Conservation (phyloP, 2,329 filamentous ascomycete genomes). For the Colletotrichum shisoi region DNA sequence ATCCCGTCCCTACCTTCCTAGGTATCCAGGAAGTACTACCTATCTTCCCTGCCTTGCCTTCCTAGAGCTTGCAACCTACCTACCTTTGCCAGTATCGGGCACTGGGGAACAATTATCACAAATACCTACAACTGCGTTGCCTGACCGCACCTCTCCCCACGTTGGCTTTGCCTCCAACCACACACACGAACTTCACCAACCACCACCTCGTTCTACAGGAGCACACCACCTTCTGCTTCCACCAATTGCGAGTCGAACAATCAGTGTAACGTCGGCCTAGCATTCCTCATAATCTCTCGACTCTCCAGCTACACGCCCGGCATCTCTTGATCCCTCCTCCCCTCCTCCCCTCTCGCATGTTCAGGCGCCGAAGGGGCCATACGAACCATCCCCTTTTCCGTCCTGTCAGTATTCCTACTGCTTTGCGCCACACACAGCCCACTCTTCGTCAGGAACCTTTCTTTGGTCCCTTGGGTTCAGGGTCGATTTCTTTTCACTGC, state of each 20-base stretch:
- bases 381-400: neutral
- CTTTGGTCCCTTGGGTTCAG: neutral
- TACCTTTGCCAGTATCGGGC: constrained; percentile 6
- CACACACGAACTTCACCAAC: constrained; percentile 2
- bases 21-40: neutral
- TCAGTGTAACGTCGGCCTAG: constrained; percentile 16
- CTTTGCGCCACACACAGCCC: neutral
- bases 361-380: constrained; percentile 6
- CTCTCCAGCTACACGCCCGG: neutral
- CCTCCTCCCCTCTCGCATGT: constrained; percentile 16
- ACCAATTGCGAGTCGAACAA: constrained; percentile 18
- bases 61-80: too few relatives aligned
- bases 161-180: constrained; percentile 9
- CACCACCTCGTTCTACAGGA: neutral
- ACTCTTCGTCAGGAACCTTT: neutral
- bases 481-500: constrained; percentile 4
- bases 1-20: neutral
- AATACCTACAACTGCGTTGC: constrained; percentile 10
- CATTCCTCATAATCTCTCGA: constrained; percentile 11
- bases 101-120: constrained; percentile 13
- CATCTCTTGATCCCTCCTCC: constrained; percentile 1
- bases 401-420: neutral
- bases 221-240: constrained; percentile 4
- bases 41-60: neutral
- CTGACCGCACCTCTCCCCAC: constrained; percentile 16